Base-by-base conservation (phyloP, 306 rosid species). In the Castanea sativa region DNA sequence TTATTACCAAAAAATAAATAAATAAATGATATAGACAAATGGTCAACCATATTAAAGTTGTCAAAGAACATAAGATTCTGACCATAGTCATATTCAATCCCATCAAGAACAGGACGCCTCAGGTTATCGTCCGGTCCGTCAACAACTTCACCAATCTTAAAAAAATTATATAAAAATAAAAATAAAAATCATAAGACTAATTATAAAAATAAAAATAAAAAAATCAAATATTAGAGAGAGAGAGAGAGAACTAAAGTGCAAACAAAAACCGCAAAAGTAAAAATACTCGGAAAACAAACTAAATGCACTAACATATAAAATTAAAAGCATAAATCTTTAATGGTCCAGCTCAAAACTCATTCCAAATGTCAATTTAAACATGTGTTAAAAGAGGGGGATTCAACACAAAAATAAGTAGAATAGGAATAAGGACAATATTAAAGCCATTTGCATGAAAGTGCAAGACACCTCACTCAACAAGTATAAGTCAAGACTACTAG, bases 121-220 rank as follows among this genome's bases (percentile, higher is more conserved):
- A 87, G 55, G 71, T 71, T 53, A 43, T 85, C 93, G 65, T 94
- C 98, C 18, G 99, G 98, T 79, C 96, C 99, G 84, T 95, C 99
- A 82, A 95, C 98, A 88, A 95, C 99, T 88, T 95, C 99, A 70
- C 99, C 99, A 84, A 95, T 92, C 99, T 95, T 71, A 4, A 60
- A 32, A 64, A 65, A 61, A 35, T 23, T 23, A 80, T 7, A 38
- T 7, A 1, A 29, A 29, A 29, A 38, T 0, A 7, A 7, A 32
- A 64, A 23, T 0, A 64, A 60, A 59, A 80, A 69, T 35, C 33
- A 38, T 57, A 69, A 73, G 51, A 38, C 71, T 61, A 53, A 55
- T 71, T 15, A 25, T 1, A 25, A 25, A 25, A 41, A 55, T 23
- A 23, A 23, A 23, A 23, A 23, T 23, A 63, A 67, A 63, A 33